Evolutionary conservation across 176 grass and related monocot genomes (phyloP).

Genomic region (Eleusine coracana): DNA sequence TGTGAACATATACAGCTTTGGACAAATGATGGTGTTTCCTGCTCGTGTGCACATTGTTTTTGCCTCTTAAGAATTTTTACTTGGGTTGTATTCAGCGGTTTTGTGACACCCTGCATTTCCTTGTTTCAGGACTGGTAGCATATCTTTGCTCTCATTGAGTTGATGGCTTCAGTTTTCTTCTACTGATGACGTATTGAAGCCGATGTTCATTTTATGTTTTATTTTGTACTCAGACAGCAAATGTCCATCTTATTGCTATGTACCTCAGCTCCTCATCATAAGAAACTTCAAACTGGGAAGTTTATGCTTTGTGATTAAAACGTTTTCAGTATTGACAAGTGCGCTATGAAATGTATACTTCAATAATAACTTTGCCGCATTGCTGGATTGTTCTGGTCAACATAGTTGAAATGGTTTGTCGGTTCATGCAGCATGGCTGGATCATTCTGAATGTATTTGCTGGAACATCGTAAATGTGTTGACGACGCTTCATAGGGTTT

Average conservation of each 20-base stretch:
- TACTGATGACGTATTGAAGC: conserved; percentile 35
- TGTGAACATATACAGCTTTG: not conserved
- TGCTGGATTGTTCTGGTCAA: not conserved
- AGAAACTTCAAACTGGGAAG: conserved; percentile 57
- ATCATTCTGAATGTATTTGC: no score
- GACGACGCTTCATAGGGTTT: not conserved
- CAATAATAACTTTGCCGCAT: not conserved
- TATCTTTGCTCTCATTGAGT: conserved; percentile 19
- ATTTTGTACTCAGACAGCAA: conserved; percentile 51
- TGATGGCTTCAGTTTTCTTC: conserved; percentile 32
- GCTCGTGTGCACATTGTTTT: not conserved
- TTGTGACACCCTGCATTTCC: not conserved
- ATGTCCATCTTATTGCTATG: conserved; percentile 37
- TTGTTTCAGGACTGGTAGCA: conserved; percentile 34
- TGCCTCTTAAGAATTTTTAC: not conserved
- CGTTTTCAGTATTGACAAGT: conserved; percentile 27
- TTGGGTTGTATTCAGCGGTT: not conserved
- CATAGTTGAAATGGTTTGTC: not conserved
- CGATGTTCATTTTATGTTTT: conserved; percentile 44
- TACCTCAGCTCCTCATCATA: conserved; percentile 43
- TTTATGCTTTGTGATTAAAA: conserved; percentile 49
- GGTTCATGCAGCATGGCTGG: not conserved
- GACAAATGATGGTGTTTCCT: not conserved
- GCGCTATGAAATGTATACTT: not conserved
- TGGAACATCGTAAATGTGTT: no score